These are phyloP conservation scores for Ganoderma leucocontextum DNA, from an alignment of 1,284 basidiomycete species.

Conservation along the genomic window DNA sequence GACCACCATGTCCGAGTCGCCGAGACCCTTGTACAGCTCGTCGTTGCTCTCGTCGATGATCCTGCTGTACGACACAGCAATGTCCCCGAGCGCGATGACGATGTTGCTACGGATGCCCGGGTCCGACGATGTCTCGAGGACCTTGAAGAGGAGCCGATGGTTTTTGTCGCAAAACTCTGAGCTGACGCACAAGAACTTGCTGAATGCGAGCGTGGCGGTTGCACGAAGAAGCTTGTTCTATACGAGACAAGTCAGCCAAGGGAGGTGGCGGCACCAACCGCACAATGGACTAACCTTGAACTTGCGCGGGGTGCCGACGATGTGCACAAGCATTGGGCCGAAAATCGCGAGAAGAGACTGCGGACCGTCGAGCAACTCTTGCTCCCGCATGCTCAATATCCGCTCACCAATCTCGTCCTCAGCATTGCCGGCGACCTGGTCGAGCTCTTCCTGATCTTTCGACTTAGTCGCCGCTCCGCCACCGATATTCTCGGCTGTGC, in stretches of 20 bases:
- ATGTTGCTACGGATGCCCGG: slow-evolving; percentile 93
- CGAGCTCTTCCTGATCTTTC: slow-evolving; percentile 89
- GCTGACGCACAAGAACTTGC: slow-evolving; percentile 97
- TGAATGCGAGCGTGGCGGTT: slow-evolving; percentile 89
- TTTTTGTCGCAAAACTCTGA: slow-evolving; percentile 93
- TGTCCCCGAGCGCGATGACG: slow-evolving; percentile 96
- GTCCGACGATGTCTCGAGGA: slow-evolving; percentile 91
- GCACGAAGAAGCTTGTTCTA: slow-evolving; percentile 89
- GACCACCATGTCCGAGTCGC: slow-evolving; percentile 87
- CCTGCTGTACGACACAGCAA: slow-evolving; percentile 95
- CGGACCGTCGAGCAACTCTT: slow-evolving; percentile 87
- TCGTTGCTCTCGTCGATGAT: slow-evolving; percentile 98
- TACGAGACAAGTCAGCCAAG: neutral
- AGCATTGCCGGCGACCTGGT: slow-evolving; percentile 96
- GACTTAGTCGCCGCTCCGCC: slow-evolving; percentile 44
- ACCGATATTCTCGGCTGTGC: slow-evolving; percentile 62
- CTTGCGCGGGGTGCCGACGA: slow-evolving; percentile 87
- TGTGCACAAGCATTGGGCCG: slow-evolving; percentile 90
- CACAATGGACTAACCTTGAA: slow-evolving; percentile 69
- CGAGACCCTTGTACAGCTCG: slow-evolving; percentile 92
- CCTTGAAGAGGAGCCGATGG: slow-evolving; percentile 90
- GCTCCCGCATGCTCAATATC: slow-evolving; percentile 85
- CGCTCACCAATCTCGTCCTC: slow-evolving; percentile 98
- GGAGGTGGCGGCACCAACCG: too few species aligned
- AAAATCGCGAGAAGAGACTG: slow-evolving; percentile 88